Base-by-base conservation (phyloP, 2,329 filamentous ascomycete genomes). In the Paraconiothyrium brasiliense region DNA sequence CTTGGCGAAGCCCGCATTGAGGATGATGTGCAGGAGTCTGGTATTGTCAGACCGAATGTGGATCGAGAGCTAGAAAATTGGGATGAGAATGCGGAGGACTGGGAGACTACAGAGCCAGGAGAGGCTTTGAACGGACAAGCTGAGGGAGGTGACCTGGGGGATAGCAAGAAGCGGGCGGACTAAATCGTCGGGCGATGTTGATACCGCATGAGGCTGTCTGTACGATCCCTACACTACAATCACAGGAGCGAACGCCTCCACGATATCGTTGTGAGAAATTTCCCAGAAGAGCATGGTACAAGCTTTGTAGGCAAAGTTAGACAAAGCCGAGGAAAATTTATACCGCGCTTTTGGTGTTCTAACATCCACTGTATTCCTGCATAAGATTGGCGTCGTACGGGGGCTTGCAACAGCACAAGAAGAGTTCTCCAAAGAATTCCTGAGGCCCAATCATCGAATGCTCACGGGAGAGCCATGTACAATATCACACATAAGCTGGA, bases 61-160 rank as follows among this genome's bases (percentile, higher is more conserved):
- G 93, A 96, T 69, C 87, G 94, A 61, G 92, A 96, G 80, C 86
- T 97, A 8, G 94, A 97, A 74, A 93, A 94, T 68, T 97, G 94
- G 93, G 93, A 97, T 73, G 94, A 97, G 81, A 95, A 97, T 78
- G 85, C 83, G 1, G 86, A 87, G 61, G 87, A 89, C 69, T 90
- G 87, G 88, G 88, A 90, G 55, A 85, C 86, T 2, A 87, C 87
- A 34, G 87, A 81, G 46, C 75, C 73, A 6, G 64, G 59, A 49
- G 74, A 71, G 43, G 63, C 65, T 14, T 55, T 69, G 7, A 78
- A 72, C 55, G 72, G 71, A 22, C 73, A 72, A 46, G 67, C 63
- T 20, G 62, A 68, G 8, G 71, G 71, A 48, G 64, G 66, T 46
- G 74, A 76, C 56, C 46, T 72, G 44, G 73, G 73, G 4, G 78